These are phyloP conservation scores for Claviceps cyperi DNA, from an alignment of 2,329 filamentous ascomycete genomes.

Conservation along the genomic window DNA sequence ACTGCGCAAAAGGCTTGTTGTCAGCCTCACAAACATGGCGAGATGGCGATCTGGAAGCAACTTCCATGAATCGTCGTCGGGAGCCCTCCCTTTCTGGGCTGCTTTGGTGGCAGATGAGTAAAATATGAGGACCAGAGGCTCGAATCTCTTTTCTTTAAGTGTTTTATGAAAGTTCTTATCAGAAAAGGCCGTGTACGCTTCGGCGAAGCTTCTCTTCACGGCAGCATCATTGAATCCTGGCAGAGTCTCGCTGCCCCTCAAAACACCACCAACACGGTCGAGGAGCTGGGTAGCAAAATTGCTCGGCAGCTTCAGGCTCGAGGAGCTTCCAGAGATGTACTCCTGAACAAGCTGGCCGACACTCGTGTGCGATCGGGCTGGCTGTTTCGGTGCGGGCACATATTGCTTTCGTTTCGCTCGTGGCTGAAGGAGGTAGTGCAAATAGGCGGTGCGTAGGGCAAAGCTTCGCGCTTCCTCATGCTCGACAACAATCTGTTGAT, in stretches of 20 bases:
- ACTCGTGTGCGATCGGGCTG: slow-evolving; percentile 50
- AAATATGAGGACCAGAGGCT: slow-evolving; percentile 89
- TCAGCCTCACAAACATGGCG: slow-evolving; percentile 80
- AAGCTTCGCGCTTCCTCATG: slow-evolving; percentile 82
- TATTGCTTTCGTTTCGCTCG: slow-evolving; percentile 82
- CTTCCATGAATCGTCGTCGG: slow-evolving; percentile 81
- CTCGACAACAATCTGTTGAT: slow-evolving; percentile 34
- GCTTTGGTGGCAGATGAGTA: slow-evolving; percentile 86
- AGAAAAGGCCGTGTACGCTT: slow-evolving; percentile 86
- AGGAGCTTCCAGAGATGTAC: slow-evolving; percentile 43
- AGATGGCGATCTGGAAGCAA: slow-evolving; percentile 86
- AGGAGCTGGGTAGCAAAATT: slow-evolving; percentile 37
- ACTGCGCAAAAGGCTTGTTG: slow-evolving; percentile 65
- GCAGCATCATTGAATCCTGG: slow-evolving; percentile 83
- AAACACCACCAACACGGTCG: slow-evolving; percentile 66
- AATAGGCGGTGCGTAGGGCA: slow-evolving; percentile 78
- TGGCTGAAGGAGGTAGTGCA: slow-evolving; percentile 85
- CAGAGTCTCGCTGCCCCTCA: slow-evolving; percentile 68
- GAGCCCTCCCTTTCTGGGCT: slow-evolving; percentile 57
- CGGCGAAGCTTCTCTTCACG: slow-evolving; percentile 86
- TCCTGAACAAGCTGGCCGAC: slow-evolving; percentile 83
- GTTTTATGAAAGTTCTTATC: slow-evolving; percentile 76
- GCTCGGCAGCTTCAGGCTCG: slow-evolving; percentile 41
- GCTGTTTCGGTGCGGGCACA: slow-evolving; percentile 50
- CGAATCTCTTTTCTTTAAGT: slow-evolving; percentile 83